Percentiles rank a stretch among this genome's conserved stretches.
Evolutionary conservation across 2,329 filamentous ascomycete species (phyloP).

Genomic region (Diaporthe amygdali): DNA sequence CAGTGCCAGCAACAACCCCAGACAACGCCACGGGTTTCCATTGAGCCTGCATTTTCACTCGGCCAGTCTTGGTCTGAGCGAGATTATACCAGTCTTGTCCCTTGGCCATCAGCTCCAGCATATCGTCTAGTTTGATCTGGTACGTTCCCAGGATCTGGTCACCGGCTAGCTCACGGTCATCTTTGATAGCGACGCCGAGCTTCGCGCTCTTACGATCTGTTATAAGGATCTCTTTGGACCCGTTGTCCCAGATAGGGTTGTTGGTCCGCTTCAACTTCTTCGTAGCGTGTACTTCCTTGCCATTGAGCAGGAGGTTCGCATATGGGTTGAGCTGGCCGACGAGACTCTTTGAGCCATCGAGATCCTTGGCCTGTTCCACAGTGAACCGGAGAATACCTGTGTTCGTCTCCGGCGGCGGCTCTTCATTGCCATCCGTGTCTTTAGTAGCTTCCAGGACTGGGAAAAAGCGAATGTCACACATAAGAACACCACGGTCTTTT

Average conservation of each 20-base stretch:
- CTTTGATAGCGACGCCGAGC: conserved; percentile 91
- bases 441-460: conserved; percentile 80
- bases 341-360: conserved; percentile 90
- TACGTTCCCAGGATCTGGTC: conserved; percentile 91
- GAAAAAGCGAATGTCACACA: conserved; percentile 91
- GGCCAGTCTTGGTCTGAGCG: conserved; percentile 78
- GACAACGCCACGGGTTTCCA: conserved; percentile 95
- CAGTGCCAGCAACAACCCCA: conserved; percentile 76
- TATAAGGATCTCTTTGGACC: conserved; percentile 91
- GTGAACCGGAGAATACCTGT: conserved; percentile 95
- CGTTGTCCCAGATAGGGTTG: conserved; percentile 94
- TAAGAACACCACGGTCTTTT: conserved; percentile 79
- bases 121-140: conserved; percentile 93
- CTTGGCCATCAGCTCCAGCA: conserved; percentile 88
- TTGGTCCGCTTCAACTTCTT: conserved; percentile 97
- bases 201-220: conserved; percentile 91
- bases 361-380: conserved; percentile 93
- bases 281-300: conserved; percentile 86
- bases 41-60: conserved; percentile 87
- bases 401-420: conserved; percentile 85
- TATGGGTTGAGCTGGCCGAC: conserved; percentile 93
- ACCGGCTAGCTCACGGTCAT: conserved; percentile 83
- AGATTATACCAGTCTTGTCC: conserved; percentile 97
- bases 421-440: conserved; percentile 75
- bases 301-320: conserved; percentile 85